These are phyloP conservation scores for Rhizoctonia solani DNA, from an alignment of 1,284 basidiomycete species.

Conservation along the genomic window DNA sequence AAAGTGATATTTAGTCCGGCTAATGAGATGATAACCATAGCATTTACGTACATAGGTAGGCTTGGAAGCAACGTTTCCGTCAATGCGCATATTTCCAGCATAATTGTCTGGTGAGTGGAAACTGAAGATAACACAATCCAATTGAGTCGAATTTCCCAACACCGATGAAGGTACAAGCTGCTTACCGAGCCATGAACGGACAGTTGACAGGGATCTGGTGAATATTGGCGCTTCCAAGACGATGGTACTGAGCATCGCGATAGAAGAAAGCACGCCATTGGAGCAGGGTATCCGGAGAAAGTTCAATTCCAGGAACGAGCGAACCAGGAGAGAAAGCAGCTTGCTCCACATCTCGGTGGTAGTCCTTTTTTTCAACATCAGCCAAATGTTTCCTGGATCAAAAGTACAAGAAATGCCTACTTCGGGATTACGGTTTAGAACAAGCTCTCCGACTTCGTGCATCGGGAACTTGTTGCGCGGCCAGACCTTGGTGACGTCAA, in stretches of 20 bases:
- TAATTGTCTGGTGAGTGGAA: slow-evolving; percentile 46
- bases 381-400: background rate
- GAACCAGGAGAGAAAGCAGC: slow-evolving; percentile 86
- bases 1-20: no score
- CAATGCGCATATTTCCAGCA: slow-evolving; percentile 44
- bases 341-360: slow-evolving; percentile 48
- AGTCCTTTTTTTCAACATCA: slow-evolving; percentile 18
- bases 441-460: slow-evolving; percentile 48
- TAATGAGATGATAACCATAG: no score
- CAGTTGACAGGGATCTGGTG: slow-evolving; percentile 39
- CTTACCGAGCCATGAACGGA: slow-evolving; percentile 22
- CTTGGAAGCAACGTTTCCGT: slow-evolving; percentile 43
- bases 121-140: background rate
- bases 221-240: slow-evolving; percentile 19
- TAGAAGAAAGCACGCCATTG: slow-evolving; percentile 95
- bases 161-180: no score
- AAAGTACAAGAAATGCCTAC: background rate
- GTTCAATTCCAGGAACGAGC: slow-evolving; percentile 83
- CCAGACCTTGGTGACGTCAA: slow-evolving; percentile 51
- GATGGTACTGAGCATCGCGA: slow-evolving; percentile 77
- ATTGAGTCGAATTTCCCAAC: no score
- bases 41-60: slow-evolving; percentile 42
- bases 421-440: slow-evolving; percentile 46
- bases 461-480: slow-evolving; percentile 46
- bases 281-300: slow-evolving; percentile 86